Base-by-base conservation (phyloP, 352 stramenopile species). In the Lagenidium sp. region DNA sequence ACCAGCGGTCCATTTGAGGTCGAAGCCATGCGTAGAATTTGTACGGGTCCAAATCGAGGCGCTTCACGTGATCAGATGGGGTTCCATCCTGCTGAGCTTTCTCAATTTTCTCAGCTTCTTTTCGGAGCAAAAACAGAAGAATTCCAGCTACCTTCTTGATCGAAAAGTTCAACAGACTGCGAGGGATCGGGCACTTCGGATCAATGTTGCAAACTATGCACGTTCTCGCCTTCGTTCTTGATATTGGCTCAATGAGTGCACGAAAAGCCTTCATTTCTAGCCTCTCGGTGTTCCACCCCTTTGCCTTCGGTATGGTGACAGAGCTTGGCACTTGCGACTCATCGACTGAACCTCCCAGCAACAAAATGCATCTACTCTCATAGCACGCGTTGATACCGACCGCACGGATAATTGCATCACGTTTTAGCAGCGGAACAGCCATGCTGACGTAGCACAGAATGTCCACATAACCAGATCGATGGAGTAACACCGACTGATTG, bases 121-220 rank as follows among this genome's bases (percentile, higher is more conserved):
- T 79, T 5, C 73, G 65, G 16, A 92, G 65, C 18, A 92, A 51
- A 38, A 82, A 89, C 18, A 89, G 55, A 44, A 92, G 30, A 23
- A 92, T 63, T 0, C 79, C 79, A 12, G 79, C 79, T 28, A 86
- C 63, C 45, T 92, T 92, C 55, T 92, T 92, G 45, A 89, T 82
- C 2, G 63, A 65, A 60, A 86, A 88, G 47, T 92, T 92, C 23
- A 92, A 47, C 47, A 92, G 49, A 15, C 63, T 46, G 44, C 71
- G 72, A 4, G 79, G 79, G 29, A 92, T 63, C 2, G 76, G 64
- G 36, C 74, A 89, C 39, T 88, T 89, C 1, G 76, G 76, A 37
- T 92, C 72, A 23, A 92, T 63, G 41, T 89, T 92, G 4, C 63
- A 66, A 6, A 92, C 76, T 37, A 92, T 84, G 44, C 74, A 88